Evolutionary conservation across 192 early-diverging fungal species (phyloP).

Genomic region (Coemansia sp.): DNA sequence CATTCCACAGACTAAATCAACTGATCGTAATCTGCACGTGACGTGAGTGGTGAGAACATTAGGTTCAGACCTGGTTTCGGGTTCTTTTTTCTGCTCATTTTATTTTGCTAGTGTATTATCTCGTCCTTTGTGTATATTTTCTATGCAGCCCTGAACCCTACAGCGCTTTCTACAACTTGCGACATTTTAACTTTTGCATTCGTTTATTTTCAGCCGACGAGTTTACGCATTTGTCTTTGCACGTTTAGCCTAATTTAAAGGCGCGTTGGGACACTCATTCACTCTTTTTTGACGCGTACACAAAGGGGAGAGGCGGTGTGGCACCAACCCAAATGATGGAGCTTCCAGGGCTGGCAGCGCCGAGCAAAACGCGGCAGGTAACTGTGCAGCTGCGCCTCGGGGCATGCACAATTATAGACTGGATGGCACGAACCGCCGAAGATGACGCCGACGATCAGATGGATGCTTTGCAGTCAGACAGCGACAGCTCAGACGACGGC

Average conservation of each 20-base stretch:
- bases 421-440: conserved; percentile 23
- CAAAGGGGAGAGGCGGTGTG: not conserved
- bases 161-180: not conserved
- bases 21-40: not conserved
- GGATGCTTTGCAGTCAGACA: conserved; percentile 20
- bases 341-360: conserved; percentile 25
- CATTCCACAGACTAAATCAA: not conserved
- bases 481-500: conserved; percentile 29
- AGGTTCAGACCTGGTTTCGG: not conserved
- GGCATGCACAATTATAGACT: conserved; percentile 49
- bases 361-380: conserved; percentile 33
- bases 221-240: not conserved
- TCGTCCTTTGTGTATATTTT: conserved; percentile 8
- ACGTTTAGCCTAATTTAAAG: not conserved
- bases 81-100: conserved; percentile 2
- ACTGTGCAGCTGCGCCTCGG: conserved; percentile 39
- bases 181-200: not conserved
- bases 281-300: not conserved
- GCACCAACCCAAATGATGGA: conserved; percentile 17
- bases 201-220: not conserved
- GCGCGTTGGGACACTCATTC: not conserved
- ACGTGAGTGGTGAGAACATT: not conserved
- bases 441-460: conserved; percentile 15
- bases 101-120: conserved; percentile 2
- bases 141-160: conserved; percentile 1